Conservation (phyloP, 768 basidiomycete species). For the Amanita pallidorosea region DNA sequence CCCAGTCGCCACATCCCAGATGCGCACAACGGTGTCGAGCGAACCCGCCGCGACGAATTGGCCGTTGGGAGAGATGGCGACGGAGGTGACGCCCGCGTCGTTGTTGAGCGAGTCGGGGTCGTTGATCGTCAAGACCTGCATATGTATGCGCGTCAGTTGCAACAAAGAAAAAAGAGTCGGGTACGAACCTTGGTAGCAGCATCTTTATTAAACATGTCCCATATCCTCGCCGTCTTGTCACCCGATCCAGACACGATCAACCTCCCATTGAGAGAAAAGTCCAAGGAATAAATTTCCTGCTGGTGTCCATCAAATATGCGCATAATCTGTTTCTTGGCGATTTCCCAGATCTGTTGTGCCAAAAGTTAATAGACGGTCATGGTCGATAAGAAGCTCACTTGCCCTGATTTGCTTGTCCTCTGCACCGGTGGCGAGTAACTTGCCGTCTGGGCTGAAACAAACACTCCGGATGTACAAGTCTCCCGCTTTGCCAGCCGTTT, state of each 20-base stretch:
- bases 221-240: slow-evolving; percentile 41
- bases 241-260: slow-evolving; percentile 87
- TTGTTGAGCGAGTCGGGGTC: slow-evolving; percentile 37
- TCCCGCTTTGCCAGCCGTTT: slow-evolving; percentile 14
- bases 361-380: neutral
- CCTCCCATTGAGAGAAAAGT: slow-evolving; percentile 80
- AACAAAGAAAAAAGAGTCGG: neutral
- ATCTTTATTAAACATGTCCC: slow-evolving; percentile 27
- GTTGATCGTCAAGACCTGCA: slow-evolving; percentile 41
- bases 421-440: slow-evolving; percentile 83
- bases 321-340: slow-evolving; percentile 67
- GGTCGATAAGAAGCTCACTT: slow-evolving; percentile 19
- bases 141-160: too few species aligned
- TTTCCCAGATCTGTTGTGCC: slow-evolving; percentile 75
- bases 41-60: slow-evolving; percentile 55
- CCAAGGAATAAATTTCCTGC: slow-evolving; percentile 91
- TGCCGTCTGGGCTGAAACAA: slow-evolving; percentile 81
- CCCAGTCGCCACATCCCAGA: slow-evolving; percentile 68
- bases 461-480: slow-evolving; percentile 50
- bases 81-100: slow-evolving; percentile 64
- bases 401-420: slow-evolving; percentile 87
- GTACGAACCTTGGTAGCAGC: slow-evolving; percentile 1
- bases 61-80: slow-evolving; percentile 71
- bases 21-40: slow-evolving; percentile 67
- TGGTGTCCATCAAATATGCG: slow-evolving; percentile 81